Evolutionary conservation across 1,139 yeast species (phyloP), one percentile per base, ranked within the genome.

Genomic region (Saccharomycopsis hybrid): DNA sequence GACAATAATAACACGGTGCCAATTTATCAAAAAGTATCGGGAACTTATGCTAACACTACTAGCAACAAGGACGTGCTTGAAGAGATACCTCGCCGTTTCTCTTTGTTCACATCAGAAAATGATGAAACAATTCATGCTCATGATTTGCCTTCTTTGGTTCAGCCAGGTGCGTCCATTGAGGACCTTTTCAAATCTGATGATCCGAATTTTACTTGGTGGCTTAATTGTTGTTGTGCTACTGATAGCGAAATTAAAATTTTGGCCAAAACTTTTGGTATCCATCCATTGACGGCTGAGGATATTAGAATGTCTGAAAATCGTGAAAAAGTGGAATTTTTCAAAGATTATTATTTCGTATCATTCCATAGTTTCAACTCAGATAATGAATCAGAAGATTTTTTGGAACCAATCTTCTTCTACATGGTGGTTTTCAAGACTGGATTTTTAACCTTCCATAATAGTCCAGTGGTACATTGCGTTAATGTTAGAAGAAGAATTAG

Each of bases 71-170:
- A 28, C 7, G 30, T 13, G 30, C 29, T 29, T 11, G 24, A 36
- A 9, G 24, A 36, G 13, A 58, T 52, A 55, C 88, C 89, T 18
- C 90, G 85, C 58, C 70, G 97, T 52, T 90, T 85, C 65, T 79
- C 94, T 36, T 87, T 87, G 63, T 90, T 88, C 65, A 79, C 82
- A 41, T 78, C 94, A 0, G 88, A 84, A 52, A 71, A 81, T 7
- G 96, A 88, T 53, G 95, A 85, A 60, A 92, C 97, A 0, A 75
- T 86, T 18, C 97, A 90, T 66, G 85, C 96, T 1, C 83, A 95
- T 1, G 96, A 88, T 61, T 72, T 90, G 41, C 85, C 94, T 2
- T 78, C 92, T 1, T 69, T 90, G 54, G 78, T 85, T 3, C 71
- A 71, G 24, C 81, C 82, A 1, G 85, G 80, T 2, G 79, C 82